Evolutionary conservation across 1,139 yeast genomes (phyloP).

Genomic region (Pichia sp.): DNA sequence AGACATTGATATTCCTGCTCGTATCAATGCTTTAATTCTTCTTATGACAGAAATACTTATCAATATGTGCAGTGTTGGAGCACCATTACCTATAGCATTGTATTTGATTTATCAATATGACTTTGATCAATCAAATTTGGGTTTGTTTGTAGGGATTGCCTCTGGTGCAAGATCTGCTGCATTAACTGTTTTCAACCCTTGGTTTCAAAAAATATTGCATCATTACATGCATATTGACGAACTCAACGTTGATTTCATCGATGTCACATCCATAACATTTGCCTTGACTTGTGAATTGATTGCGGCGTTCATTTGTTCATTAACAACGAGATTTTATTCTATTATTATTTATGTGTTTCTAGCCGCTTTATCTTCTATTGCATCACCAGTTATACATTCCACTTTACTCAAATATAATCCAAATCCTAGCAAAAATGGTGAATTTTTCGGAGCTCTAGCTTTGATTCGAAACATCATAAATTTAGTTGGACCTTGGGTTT

Average conservation of each 20-base stretch:
- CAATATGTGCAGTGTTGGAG: conserved; percentile 33
- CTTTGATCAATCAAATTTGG: conserved; percentile 56
- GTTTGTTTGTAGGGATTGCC: conserved; percentile 48
- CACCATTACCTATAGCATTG: conserved; percentile 44
- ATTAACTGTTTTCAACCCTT: conserved; percentile 38
- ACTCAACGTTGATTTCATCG: conserved; percentile 46
- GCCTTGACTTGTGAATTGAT: conserved; percentile 36
- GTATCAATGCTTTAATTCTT: conserved; percentile 39
- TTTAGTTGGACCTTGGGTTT: conserved; percentile 34
- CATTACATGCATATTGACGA: conserved; percentile 22
- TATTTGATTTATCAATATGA: conserved; percentile 52
- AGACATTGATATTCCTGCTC: conserved; percentile 31
- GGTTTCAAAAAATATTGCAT: conserved; percentile 34
- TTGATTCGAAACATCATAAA: conserved; percentile 36
- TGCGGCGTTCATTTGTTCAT: conserved; percentile 35
- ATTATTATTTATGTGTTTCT: conserved; percentile 29
- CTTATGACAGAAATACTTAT: conserved; percentile 42
- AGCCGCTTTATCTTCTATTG: conserved; percentile 43
- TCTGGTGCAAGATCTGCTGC: conserved; percentile 42
- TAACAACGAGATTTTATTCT: conserved; percentile 25
- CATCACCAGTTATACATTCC: conserved; percentile 43
- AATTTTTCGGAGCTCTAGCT: conserved; percentile 47
- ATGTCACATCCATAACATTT: conserved; percentile 37
- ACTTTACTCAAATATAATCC: conserved; percentile 43
- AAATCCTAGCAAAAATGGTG: conserved; percentile 41